These are phyloP conservation scores for Pythium vanterpoolii DNA, from an alignment of 352 stramenopile species.

Conservation along the genomic window DNA sequence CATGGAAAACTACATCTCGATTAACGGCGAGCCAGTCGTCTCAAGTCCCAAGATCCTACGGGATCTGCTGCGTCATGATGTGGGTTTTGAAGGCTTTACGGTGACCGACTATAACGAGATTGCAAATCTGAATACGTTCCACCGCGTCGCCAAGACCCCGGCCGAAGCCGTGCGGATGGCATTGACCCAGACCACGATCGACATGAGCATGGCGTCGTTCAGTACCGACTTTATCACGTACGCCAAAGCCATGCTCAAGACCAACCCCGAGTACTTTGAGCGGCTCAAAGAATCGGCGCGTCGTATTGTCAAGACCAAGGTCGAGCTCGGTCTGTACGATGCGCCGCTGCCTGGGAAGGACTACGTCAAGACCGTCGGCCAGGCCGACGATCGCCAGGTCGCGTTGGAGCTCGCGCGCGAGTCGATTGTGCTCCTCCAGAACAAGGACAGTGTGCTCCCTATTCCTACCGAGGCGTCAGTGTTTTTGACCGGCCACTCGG, in stretches of 20 bases:
- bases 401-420: constrained; percentile 25
- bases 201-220: constrained; percentile 81
- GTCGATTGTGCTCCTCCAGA: constrained; percentile 80
- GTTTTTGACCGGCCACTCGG: constrained; percentile 70
- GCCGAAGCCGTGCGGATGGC: constrained; percentile 42
- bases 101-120: constrained; percentile 86
- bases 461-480: constrained; percentile 31
- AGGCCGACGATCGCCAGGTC: constrained; percentile 17
- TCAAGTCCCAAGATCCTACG: constrained; percentile 65
- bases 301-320: constrained; percentile 27
- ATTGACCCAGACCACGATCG: constrained; percentile 59
- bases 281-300: constrained; percentile 19
- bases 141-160: constrained; percentile 37
- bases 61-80: constrained; percentile 41
- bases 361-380: constrained; percentile 31
- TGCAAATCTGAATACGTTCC: constrained; percentile 57
- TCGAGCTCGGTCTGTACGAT: constrained; percentile 27
- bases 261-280: constrained; percentile 23
- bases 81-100: constrained; percentile 69
- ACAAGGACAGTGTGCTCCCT: constrained; percentile 61
- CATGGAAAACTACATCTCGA: constrained; percentile 94
- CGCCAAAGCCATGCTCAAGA: constrained; percentile 23
- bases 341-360: constrained; percentile 18
- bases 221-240: constrained; percentile 29
- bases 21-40: constrained; percentile 90